Conservation (phyloP, 108 stramenopile species). For the Mayamaea pseudoterrestris region DNA sequence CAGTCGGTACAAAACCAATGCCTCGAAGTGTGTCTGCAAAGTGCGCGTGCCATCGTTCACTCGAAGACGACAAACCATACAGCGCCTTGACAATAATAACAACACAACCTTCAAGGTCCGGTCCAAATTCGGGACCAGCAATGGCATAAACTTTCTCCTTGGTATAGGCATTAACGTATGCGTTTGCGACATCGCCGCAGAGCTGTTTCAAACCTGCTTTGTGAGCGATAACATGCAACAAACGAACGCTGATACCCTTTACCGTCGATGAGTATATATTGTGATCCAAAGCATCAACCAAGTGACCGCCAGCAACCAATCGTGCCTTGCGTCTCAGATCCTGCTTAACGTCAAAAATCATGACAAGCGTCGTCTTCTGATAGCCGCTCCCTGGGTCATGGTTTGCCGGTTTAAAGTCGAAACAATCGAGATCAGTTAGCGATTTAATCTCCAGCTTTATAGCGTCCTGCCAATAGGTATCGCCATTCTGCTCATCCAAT, state of each 20-base stretch:
- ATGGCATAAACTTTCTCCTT: conserved; percentile 19
- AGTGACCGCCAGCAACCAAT: conserved; percentile 20
- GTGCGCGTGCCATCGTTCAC: neutral
- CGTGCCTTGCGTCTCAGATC: conserved; percentile 18
- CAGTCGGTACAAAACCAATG: conserved; percentile 7
- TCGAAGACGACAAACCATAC: conserved; percentile 10
- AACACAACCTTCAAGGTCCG: conserved; percentile 2
- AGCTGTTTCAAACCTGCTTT: conserved; percentile 15
- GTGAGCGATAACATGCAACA: conserved; percentile 7
- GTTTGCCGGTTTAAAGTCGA: conserved; percentile 6
- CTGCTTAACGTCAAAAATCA: conserved; percentile 32
- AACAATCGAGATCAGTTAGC: no score
- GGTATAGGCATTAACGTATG: conserved; percentile 17
- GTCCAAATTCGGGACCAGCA: conserved; percentile 3
- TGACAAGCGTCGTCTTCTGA: neutral
- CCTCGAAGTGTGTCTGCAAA: conserved; percentile 7
- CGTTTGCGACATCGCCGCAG: conserved; percentile 15
- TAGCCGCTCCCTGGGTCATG: no score
- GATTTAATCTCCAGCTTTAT: conserved; percentile 11
- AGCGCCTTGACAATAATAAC: conserved; percentile 10
- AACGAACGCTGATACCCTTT: conserved; percentile 2
- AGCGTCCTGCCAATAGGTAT: conserved; percentile 20
- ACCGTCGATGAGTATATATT: conserved; percentile 22
- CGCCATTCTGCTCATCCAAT: conserved; percentile 9
- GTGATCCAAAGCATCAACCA: conserved; percentile 12